Evolutionary conservation across 2,329 filamentous ascomycete species (phyloP), one percentile per base, ranked within the genome.

Genomic region (Drechmeria coniospora): DNA sequence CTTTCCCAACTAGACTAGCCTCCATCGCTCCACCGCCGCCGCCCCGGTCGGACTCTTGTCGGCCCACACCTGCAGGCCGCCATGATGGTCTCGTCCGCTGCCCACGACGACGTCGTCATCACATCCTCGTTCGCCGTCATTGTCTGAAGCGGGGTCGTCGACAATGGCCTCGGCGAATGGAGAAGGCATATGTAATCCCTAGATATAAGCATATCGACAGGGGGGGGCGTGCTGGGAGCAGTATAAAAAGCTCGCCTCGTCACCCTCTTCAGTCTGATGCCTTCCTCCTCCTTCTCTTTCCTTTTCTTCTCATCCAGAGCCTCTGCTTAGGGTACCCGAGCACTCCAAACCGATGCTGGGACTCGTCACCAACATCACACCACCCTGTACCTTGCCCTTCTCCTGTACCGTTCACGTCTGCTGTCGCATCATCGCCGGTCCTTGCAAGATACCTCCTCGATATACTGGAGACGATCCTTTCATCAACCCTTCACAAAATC

Each of bases 161-260:
- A 39, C 41, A 36, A 21, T 34, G 36, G 35, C 34, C 49, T 44
- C 38, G 44, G 52, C 57, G 57, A 63, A 61, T 61, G 43, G 48
- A 56, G 47, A 49, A 45, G 40, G 42, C 41, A 43, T 47, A 40
- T 51, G 47, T 56, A 61, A 56, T 61, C 54, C 51, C 49, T 40
- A 42, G 41, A 38, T 43, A 47, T 42, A 37, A 46, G 42, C 38
- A 47, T 42, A 40, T 44, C 44, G 50, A 40, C 48, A 42, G 35
- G 40, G 47, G 45, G 46, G 41, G 46, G 43, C 40, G 39, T 36
- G 10, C 15, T 34, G 34, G 46, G 48, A 68, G 61, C 67, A 61
- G 57, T 75, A 76, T 76, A 76, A 76, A 75, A 72, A 56, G 66
- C n/a, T 52, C 49, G 46, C 44, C 47, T 54, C 51, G 53, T 65